Base-by-base conservation (phyloP, 208 protist species). In the Phytomonas francai region DNA sequence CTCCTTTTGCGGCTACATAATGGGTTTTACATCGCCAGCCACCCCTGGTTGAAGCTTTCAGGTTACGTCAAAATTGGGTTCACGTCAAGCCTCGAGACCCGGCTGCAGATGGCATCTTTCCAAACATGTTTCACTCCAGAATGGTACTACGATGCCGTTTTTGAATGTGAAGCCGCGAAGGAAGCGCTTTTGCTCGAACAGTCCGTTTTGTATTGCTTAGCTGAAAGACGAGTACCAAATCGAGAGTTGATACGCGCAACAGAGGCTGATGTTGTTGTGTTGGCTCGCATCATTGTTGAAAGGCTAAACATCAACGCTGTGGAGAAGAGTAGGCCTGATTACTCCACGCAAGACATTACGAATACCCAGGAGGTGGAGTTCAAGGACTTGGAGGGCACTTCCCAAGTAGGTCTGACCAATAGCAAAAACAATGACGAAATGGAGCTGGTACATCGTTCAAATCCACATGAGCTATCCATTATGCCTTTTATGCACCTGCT, bases 61-160 rank as follows among this genome's bases (percentile, higher is more conserved):
- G 87, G 87, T 0, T 81, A 83, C 27, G 81, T 92, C 3, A 92
- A 92, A 67, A 74, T 92, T 0, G 87, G 87, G 49, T 88, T 72
- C 74, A 89, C 78, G 61, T 72, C 71, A 25, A 72, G 82, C 25
- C 68, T 88, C 6, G 78, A 86, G 30, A 80, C 77, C 36, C 81
- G 87, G 7, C 76, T 92, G 7, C 71, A 87, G 62, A 92, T 84
- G 77, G 72, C 78, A 14, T 86, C 83, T 16, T 92, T 88, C 64
- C 83, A 71, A 54, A 92, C 87, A 2, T 92, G 87, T 45, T 92
- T 92, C 33, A 92, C 87, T 30, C 79, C 83, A 5, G 81, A 92
- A 64, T 92, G 87, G 84, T 68, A 71, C 29, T 92, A 88, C 30
- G 76, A 77, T 33, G 57, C 77, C 27, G 78, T 85, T 36, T 84